Evolutionary conservation across 768 basidiomycete species (phyloP), one percentile per base, ranked within the genome.

Genomic region (Jaapia argillacea): DNA sequence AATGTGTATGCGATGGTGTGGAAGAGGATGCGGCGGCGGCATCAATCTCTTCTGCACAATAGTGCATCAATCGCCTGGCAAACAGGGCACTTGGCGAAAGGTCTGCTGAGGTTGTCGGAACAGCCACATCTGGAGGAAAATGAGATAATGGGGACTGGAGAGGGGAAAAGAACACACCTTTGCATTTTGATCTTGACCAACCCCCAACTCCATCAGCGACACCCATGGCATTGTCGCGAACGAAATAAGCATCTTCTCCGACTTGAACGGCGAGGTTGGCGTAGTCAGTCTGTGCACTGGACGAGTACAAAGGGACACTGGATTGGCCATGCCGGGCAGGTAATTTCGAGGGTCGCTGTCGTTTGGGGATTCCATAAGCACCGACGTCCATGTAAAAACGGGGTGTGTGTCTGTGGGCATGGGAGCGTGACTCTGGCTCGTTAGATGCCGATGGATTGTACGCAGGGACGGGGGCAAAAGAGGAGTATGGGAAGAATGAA

Each of bases 181-280:
- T 50, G 25, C 58, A 60, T 45, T 53, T 69, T 27, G 59, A 55
- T 45, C 67, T 61, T 5, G 81, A 72, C 92, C 91, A 96, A 0
- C 92, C 92, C 0, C 93, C 93, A 1, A 97, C 93, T 24, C 93
- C 93, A 57, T 97, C 93, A 3, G 92, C 89, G 6, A 98, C 83
- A 14, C 93, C 93, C 70, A 98, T 81, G 4, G 89, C 86, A 55
- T 91, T 85, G 45, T 81, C 74, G 4, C 76, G 67, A 4, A 88
- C 63, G 48, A 89, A 89, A 55, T 91, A 94, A 4, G 91, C 87
- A 55, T 97, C 92, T 59, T 97, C 92, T 31, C 92, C 92, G 7
- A 96, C 81, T 55, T 88, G 84, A 0, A 84, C 79, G 0, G 85
- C 72, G 10, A 83, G 69, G 26, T 58, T 58, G 36, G 69, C 62